These are phyloP conservation scores for Cutaneotrichosporon curvatum DNA, from an alignment of 1,284 basidiomycete species.

Conservation along the genomic window DNA sequence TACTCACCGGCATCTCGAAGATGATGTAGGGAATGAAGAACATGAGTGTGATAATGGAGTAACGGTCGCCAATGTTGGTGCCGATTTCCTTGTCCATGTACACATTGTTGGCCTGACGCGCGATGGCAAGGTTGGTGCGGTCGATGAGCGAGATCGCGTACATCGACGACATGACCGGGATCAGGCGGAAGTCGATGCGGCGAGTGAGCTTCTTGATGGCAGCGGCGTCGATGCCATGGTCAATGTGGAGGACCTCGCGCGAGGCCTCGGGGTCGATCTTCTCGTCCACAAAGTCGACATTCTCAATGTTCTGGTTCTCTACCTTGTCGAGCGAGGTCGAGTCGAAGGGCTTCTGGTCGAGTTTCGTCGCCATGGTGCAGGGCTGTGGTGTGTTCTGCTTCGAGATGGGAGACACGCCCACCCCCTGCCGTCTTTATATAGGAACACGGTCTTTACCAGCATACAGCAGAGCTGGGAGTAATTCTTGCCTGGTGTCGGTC, in stretches of 20 bases:
- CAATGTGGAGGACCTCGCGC: constrained; percentile 2
- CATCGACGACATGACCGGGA: constrained; percentile 12
- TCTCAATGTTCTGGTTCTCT: too few relatives aligned
- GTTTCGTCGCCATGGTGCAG: too few relatives aligned
- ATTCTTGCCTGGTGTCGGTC: too few relatives aligned
- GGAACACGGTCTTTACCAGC: too few relatives aligned
- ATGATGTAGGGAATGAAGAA: constrained; percentile 45
- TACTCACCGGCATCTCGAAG: constrained; percentile 27
- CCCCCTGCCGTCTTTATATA: too few relatives aligned
- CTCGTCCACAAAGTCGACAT: too few relatives aligned
- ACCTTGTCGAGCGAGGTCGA: too few relatives aligned
- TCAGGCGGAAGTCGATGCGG: constrained; percentile 15
- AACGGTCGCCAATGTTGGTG: constrained; percentile 30
- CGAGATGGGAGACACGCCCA: too few relatives aligned
- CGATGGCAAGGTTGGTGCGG: constrained; percentile 23
- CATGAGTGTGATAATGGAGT: constrained; percentile 38
- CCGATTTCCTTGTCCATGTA: constrained; percentile 28
- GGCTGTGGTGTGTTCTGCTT: too few relatives aligned
- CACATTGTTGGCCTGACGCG: constrained; percentile 12
- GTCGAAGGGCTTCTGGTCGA: too few relatives aligned
- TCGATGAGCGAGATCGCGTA: constrained; percentile 20
- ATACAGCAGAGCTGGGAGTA: too few relatives aligned
- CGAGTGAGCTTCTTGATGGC: constrained; percentile 6
- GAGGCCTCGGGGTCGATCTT: too few relatives aligned
- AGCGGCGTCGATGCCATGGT: constrained; percentile 7